Conservation (phyloP, 2,329 filamentous ascomycete genomes). For the Neocucurbitaria cava region DNA sequence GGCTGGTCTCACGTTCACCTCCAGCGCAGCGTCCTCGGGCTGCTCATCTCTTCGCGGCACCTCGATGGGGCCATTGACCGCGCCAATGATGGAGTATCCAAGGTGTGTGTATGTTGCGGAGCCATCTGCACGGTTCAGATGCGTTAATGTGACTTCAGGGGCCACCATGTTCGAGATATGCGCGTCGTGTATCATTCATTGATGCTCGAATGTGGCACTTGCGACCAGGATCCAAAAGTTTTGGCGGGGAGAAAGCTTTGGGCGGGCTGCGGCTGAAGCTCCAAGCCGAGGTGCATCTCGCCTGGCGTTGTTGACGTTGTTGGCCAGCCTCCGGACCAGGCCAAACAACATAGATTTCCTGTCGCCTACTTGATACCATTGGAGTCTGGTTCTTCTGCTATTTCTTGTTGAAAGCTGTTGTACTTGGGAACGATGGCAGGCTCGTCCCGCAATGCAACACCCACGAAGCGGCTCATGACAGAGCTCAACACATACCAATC, state of each 20-base stretch:
- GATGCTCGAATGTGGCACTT: background rate
- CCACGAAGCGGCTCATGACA: constrained; percentile 66
- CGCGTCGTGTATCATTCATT: background rate
- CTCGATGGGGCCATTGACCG: constrained; percentile 93
- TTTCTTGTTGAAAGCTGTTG: background rate
- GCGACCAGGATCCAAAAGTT: constrained; percentile 26
- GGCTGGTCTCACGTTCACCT: constrained; percentile 87
- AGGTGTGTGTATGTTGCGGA: constrained; percentile 78
- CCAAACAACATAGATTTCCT: background rate
- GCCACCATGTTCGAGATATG: constrained; percentile 38
- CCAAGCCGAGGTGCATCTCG: constrained; percentile 31
- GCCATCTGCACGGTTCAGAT: constrained; percentile 75
- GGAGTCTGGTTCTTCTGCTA: background rate
- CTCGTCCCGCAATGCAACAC: constrained; percentile 43
- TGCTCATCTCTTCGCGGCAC: constrained; percentile 87
- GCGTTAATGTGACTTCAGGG: constrained; percentile 42
- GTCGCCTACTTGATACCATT: background rate
- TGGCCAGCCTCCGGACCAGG: constrained; percentile 4
- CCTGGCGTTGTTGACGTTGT: constrained; percentile 12
- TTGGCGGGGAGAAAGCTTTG: constrained; percentile 34
- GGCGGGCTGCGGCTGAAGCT: constrained; percentile 24
- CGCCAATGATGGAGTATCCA: constrained; percentile 81
- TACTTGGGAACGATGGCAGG: constrained; percentile 32
- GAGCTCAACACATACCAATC: constrained; percentile 66
- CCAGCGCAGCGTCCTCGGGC: constrained; percentile 87